phyloP scores from a whole-genome alignment of 352 stramenopile species.

The Phytophthora pistaciae region DNA sequence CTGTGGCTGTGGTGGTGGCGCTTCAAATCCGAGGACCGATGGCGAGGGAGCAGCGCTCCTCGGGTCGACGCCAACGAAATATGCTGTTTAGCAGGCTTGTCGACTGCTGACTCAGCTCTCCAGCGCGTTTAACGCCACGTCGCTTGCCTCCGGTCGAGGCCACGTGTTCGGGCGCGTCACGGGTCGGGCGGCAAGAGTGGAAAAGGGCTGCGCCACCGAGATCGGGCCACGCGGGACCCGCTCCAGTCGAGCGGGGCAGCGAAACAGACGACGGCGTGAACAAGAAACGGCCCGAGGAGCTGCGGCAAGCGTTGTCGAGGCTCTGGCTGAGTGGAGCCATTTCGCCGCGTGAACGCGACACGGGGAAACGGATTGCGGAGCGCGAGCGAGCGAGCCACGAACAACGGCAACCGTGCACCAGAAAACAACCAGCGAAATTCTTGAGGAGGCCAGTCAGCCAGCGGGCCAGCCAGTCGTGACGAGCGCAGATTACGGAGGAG shows the following conservation, averaged over 20 bases:
- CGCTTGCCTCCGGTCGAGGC: conserved; percentile 23
- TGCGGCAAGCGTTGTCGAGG: conserved; percentile 27
- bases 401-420: conserved; percentile 25
- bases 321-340: conserved; percentile 37
- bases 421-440: conserved; percentile 39
- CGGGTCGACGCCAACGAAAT: conserved; percentile 21
- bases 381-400: conserved; percentile 25
- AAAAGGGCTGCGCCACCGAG: conserved; percentile 31
- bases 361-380: conserved; percentile 29
- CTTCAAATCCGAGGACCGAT: conserved; percentile 8
- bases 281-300: conserved; percentile 42
- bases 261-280: conserved; percentile 40
- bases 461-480: conserved; percentile 22
- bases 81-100: conserved; percentile 39
- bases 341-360: conserved; percentile 43
- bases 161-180: conserved; percentile 36
- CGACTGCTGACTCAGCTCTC: conserved; percentile 25
- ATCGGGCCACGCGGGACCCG: conserved; percentile 6
- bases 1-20: neutral
- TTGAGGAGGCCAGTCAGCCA: conserved; percentile 20
- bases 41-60: conserved; percentile 1
- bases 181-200: conserved; percentile 23
- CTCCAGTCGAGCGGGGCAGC: conserved; percentile 22
- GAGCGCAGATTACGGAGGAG: conserved; percentile 31
- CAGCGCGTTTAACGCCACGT: conserved; percentile 24